Conservation (phyloP, 1,139 yeast genomes). For the Geotrichum fermentans region DNA sequence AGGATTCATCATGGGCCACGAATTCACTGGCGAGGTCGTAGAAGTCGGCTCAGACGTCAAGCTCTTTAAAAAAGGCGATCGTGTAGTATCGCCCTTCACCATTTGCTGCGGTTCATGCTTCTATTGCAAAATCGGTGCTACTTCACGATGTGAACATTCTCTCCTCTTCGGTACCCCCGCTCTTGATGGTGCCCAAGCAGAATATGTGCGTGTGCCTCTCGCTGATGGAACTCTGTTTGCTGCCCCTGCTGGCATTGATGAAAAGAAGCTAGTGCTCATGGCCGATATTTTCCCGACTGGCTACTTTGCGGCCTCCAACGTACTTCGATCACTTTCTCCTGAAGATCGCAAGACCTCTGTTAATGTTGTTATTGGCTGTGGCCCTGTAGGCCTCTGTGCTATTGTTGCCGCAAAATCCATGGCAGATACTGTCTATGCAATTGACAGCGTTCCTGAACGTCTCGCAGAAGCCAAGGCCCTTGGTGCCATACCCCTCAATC, state of each 20-base stretch:
- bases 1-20: slow-evolving; percentile 68
- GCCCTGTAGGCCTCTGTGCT: slow-evolving; percentile 63
- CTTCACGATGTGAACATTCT: slow-evolving; percentile 50
- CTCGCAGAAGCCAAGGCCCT: slow-evolving; percentile 44
- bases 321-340: slow-evolving; percentile 39
- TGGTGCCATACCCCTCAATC: slow-evolving; percentile 48
- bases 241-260: slow-evolving; percentile 41
- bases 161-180: slow-evolving; percentile 53
- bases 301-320: slow-evolving; percentile 53
- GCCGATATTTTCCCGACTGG: slow-evolving; percentile 68
- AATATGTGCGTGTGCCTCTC: slow-evolving; percentile 53
- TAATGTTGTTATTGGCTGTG: slow-evolving; percentile 52
- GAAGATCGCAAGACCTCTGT: slow-evolving; percentile 31
- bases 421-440: slow-evolving; percentile 47
- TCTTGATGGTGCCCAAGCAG: slow-evolving; percentile 58
- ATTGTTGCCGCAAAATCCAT: slow-evolving; percentile 45
- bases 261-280: slow-evolving; percentile 52
- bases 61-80: slow-evolving; percentile 63
- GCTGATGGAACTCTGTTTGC: slow-evolving; percentile 50
- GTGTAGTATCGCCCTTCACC: slow-evolving; percentile 59
- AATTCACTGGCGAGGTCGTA: slow-evolving; percentile 65
- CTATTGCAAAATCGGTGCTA: slow-evolving; percentile 50
- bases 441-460: slow-evolving; percentile 49
- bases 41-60: slow-evolving; percentile 63
- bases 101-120: slow-evolving; percentile 55